These are phyloP conservation scores for Neostapfia colusana DNA, from an alignment of 176 grass and related monocot genomes.

Conservation along the genomic window DNA sequence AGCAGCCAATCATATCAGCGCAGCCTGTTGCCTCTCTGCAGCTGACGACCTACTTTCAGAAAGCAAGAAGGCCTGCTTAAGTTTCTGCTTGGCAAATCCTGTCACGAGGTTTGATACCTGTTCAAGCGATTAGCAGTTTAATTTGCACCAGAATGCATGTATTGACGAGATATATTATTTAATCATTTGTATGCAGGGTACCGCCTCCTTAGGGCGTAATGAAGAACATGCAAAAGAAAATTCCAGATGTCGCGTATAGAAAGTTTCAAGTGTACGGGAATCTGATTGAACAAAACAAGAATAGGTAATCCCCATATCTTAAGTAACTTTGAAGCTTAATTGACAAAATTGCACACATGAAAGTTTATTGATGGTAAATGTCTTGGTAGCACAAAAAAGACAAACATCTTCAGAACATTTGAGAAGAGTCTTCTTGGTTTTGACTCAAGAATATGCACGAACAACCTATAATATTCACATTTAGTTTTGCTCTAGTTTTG, in stretches of 20 bases:
- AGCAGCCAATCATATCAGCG: constrained; percentile 62
- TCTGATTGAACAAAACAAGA: constrained; percentile 81
- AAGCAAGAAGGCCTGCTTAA: constrained; percentile 84
- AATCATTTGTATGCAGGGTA: constrained; percentile 51
- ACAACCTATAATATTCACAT: neutral
- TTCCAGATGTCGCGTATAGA: constrained; percentile 72
- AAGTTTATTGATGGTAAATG: neutral
- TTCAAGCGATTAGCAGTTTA: neutral
- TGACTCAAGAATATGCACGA: neutral
- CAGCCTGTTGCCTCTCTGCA: constrained; percentile 82
- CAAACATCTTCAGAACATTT: neutral
- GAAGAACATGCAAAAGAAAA: constrained; percentile 94
- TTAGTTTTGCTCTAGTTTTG: neutral
- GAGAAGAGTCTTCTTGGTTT: neutral
- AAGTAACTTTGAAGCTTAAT: constrained; percentile 5
- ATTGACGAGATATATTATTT: constrained; percentile 7
- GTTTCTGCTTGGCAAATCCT: constrained; percentile 85
- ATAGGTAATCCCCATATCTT: constrained; percentile 43
- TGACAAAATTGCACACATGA: neutral
- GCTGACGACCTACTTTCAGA: constrained; percentile 72
- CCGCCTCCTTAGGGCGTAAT: constrained; percentile 88
- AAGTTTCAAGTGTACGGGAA: constrained; percentile 76
- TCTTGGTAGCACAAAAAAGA: neutral
- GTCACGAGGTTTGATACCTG: constrained; percentile 59
- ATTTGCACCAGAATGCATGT: neutral